Conservation (phyloP, 441 rosid genomes). For the Adansonia madagascariensis region DNA sequence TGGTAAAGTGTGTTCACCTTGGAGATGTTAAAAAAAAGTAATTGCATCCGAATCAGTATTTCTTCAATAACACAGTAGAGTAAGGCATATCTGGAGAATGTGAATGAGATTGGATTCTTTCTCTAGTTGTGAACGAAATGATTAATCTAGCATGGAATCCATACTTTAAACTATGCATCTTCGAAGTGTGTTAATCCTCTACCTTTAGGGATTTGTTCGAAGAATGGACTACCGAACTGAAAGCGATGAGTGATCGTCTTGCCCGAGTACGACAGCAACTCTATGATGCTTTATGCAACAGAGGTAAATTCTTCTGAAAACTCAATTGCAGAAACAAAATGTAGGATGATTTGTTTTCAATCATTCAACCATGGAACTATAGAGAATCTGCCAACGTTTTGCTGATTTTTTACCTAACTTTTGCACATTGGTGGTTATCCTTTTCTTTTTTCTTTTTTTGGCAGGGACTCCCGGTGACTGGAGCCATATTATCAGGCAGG, state of each 20-base stretch:
- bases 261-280: slow-evolving; percentile 83
- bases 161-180: background rate
- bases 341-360: background rate
- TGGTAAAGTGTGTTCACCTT: background rate
- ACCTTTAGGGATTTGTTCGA: slow-evolving; percentile 59
- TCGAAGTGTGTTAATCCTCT: slow-evolving; percentile 4
- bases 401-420: background rate
- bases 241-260: slow-evolving; percentile 95
- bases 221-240: slow-evolving; percentile 89
- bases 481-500: slow-evolving; percentile 92
- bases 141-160: background rate
- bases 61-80: background rate
- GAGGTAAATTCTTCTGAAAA: slow-evolving; percentile 46
- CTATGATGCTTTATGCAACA: slow-evolving; percentile 62
- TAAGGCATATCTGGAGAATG: background rate
- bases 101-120: slow-evolving; percentile 1
- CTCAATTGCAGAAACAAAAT: background rate
- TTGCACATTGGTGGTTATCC: background rate
- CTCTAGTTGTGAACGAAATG: background rate
- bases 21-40: background rate
- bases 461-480: slow-evolving; percentile 98
- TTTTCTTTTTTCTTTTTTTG: background rate
- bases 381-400: background rate
- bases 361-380: background rate
- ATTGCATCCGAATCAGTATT: background rate